Evolutionary conservation across 108 stramenopile genomes (phyloP), one percentile per base, ranked within the genome.

Genomic region (Chaetoceros muelleri): DNA sequence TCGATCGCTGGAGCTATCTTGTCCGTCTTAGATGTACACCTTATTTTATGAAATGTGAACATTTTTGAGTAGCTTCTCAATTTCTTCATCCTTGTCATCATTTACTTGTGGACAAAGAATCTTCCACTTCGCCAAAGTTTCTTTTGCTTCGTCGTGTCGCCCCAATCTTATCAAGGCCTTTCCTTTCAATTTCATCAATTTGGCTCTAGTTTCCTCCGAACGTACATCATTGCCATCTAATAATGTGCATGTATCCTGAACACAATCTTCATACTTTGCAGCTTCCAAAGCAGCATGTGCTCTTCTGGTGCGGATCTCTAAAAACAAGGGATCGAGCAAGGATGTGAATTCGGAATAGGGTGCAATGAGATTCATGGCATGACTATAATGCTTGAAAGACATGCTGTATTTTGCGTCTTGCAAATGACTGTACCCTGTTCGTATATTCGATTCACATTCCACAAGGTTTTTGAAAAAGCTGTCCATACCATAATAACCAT

Each of bases 101-200:
- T n/a, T n/a, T n/a, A n/a, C n/a, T 40, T 40, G 34, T 40, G 53
- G 53, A 54, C 8, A 25, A n/a, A 46, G 22, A 17, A 58, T 3
- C 2, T 23, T 58, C 2, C 24, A 30, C 8, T 58, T 58, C 18
- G 20, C 57, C 20, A 46, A 46, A 1, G 44, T 18, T 46, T 58
- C 44, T 3, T 7, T 46, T 16, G 10, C 57, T 24, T 58, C 57
- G 13, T 46, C 2, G 18, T 24, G 17, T 3, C 46, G 44, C 2
- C 20, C 27, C 1, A 46, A 7, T 2, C 21, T 34, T 2, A 19
- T 10, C 3, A 34, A 29, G n/a, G 54, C 54, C 13, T 55, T 20
- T 2, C 28, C 54, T 21, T 28, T 27, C 30, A 8, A 17, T 22
- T 24, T 55, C 8, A 40, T 5, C 34, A 40, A 40, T 21, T 55